Evolutionary conservation across 139 green algal genomes (phyloP).

Genomic region (Chlorella sp.): DNA sequence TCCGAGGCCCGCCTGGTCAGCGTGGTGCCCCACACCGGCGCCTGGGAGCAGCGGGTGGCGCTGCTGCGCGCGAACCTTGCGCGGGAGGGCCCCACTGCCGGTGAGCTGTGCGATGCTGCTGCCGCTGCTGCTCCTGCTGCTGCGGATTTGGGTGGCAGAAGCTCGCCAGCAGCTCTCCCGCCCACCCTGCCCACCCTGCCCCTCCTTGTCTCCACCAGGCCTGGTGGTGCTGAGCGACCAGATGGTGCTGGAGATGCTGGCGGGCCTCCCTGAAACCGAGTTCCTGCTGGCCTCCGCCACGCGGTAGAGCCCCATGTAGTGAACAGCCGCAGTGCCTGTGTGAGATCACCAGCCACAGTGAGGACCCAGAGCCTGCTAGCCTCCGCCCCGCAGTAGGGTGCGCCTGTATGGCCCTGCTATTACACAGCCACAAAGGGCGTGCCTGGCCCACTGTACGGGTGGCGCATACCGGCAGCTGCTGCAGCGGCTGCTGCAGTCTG

Average conservation of each 20-base stretch:
- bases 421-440: too few relatives aligned
- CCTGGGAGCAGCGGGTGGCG: conserved; percentile 21
- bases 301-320: too few relatives aligned
- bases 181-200: background rate
- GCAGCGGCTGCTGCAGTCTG: too few relatives aligned
- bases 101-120: background rate
- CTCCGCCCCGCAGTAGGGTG: too few relatives aligned
- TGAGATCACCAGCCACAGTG: too few relatives aligned
- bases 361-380: too few relatives aligned
- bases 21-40: conserved; percentile 28
- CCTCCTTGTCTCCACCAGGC: background rate
- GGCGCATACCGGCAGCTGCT: too few relatives aligned
- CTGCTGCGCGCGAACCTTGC: conserved; percentile 33
- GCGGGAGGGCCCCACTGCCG: background rate
- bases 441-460: too few relatives aligned
- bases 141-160: background rate
- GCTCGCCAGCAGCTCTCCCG: background rate
- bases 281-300: too few relatives aligned
- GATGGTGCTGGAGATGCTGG: conserved; percentile 14
- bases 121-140: background rate
- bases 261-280: conserved; percentile 23
- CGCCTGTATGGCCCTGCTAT: too few relatives aligned
- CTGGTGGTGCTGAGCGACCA: conserved; percentile 20
- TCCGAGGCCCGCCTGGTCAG: conserved; percentile 18
- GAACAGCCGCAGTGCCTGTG: too few relatives aligned